Evolutionary conservation across 78 protist genomes (phyloP).

Genomic region (Emiliania huxleyi): DNA sequence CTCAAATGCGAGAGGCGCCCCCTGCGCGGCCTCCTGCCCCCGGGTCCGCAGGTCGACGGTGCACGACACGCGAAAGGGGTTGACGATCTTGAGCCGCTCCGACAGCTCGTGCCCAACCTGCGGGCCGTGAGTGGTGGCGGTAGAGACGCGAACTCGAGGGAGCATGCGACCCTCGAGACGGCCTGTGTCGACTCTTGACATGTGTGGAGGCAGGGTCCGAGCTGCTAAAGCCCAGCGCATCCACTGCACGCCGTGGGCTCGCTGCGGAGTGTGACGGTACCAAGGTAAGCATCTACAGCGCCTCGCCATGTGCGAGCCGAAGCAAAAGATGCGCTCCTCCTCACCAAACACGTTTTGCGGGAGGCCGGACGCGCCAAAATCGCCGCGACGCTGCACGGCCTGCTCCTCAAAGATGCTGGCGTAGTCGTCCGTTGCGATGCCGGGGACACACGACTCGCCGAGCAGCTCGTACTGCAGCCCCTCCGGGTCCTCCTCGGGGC

Average conservation of each 20-base stretch:
- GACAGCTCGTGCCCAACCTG: neutral
- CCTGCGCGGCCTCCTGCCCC: neutral
- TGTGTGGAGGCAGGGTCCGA: too few species aligned
- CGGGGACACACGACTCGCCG: constrained; percentile 82
- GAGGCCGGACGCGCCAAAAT: neutral
- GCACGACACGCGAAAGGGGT: constrained; percentile 70
- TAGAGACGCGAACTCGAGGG: too few species aligned
- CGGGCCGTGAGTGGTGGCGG: too few species aligned
- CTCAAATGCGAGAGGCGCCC: neutral
- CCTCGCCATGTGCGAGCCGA: constrained; percentile 56
- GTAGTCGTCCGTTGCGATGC: constrained; percentile 54
- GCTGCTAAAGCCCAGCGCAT: too few species aligned
- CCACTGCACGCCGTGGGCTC: too few species aligned
- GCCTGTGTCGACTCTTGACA: too few species aligned
- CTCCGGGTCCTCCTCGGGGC: constrained; percentile 23
- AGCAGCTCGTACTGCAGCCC: constrained; percentile 61
- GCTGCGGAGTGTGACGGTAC: too few species aligned
- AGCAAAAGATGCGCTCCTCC: constrained; percentile 60
- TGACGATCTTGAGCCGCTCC: constrained; percentile 62
- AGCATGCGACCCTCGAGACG: too few species aligned
- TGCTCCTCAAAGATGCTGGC: constrained; percentile 81
- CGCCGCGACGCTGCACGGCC: constrained; percentile 40
- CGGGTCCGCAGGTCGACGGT: neutral
- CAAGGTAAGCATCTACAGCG: too few species aligned
- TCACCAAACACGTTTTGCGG: constrained; percentile 44